Evolutionary conservation across 345 rosid genomes (phyloP).

Genomic region (Lepidium didymum): DNA sequence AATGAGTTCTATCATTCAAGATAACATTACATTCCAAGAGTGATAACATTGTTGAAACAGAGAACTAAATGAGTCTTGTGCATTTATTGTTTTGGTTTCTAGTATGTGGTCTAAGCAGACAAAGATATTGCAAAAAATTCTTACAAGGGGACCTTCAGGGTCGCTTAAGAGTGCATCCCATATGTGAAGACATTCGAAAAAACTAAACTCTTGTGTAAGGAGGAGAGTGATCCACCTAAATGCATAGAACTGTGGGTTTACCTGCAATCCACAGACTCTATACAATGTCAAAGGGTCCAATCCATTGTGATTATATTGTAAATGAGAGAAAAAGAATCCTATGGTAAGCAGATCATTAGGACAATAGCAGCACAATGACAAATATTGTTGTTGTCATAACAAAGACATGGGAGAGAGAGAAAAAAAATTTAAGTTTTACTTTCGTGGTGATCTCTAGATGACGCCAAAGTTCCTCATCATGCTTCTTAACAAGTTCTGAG

Average conservation of each 20-base stretch:
- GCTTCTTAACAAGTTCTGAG: conserved; percentile 78
- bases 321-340: background rate
- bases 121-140: conserved; percentile 3
- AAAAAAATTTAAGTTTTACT: conserved; percentile 41
- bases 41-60: background rate
- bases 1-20: background rate
- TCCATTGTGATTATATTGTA: background rate
- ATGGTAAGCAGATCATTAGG: background rate
- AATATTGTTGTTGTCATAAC: background rate
- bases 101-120: background rate
- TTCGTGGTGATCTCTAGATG: conserved; percentile 94
- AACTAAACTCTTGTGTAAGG: conserved; percentile 91
- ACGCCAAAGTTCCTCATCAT: conserved; percentile 99
- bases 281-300: conserved; percentile 3
- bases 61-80: background rate
- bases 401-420: background rate
- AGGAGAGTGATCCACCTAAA: conserved; percentile 99
- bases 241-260: conserved; percentile 91
- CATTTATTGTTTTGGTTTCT: background rate
- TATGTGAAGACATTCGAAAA: conserved; percentile 79
- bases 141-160: conserved; percentile 92
- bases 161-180: conserved; percentile 96
- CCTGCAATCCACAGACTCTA: conserved; percentile 44
- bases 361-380: background rate
- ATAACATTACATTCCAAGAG: background rate